Base-by-base conservation (phyloP, 768 basidiomycete genomes). In the Mycena belliarum region DNA sequence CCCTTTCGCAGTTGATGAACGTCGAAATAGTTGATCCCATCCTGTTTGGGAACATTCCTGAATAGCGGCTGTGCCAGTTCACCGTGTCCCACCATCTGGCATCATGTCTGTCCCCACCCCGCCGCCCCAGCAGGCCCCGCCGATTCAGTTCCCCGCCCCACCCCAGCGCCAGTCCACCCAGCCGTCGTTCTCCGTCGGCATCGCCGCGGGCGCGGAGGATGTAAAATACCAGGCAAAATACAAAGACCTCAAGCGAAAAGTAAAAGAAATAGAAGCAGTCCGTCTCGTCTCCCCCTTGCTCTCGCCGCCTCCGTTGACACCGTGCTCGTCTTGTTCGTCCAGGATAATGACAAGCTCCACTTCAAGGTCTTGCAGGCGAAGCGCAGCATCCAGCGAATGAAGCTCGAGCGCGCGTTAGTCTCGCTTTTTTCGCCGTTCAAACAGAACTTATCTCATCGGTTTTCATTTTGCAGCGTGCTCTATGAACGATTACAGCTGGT, bases 331-430 rank as follows among this genome's bases (percentile, higher is more conserved):
- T 66, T 40, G n/a, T n/a, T n/a, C n/a, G n/a, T n/a, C n/a, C 68
- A 94, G 92, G 91, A 93, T 73, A 94, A 94, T 73, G 92, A 93
- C 79, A 91, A 87, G 73, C 81, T 94, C 57, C 83, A 89, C 69
- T 84, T 86, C 79, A 90, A 91, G 71, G 84, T 92, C 35, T 76
- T 91, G 26, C 80, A 87, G 68, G 84, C 91, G 28, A 93, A 89
- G 72, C 85, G 86, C 65, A 87, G 84, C 66, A 91, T 94, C 41
- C 90, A 91, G 70, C 81, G 92, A 40, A 88, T 93, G 83, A 89
- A 91, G 73, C 78, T 94, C 55, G 92, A 94, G 74, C 79, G 92
- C 76, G 90, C 91, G 92, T 93, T 66, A 78, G 91, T 84, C 57
- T 59, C 60, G 58, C 49, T 52, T 54, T 66, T 67, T 57, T 59